Evolutionary conservation across 768 basidiomycete genomes (phyloP), one percentile per base, ranked within the genome.

Genomic region (Russula earlei): DNA sequence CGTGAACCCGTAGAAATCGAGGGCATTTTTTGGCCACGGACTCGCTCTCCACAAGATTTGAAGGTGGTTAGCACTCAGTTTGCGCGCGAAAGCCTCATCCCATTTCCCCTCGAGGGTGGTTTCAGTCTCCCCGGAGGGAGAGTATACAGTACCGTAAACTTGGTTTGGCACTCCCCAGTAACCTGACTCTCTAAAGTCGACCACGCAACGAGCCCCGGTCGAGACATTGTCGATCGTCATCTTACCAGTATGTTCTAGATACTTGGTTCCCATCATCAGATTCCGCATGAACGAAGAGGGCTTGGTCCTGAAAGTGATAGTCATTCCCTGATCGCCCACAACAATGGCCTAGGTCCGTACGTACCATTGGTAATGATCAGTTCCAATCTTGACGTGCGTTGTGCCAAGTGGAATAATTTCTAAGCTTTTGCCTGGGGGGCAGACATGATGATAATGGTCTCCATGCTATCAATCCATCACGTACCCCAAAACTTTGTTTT

Each of bases 401-500:
- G 72, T 79, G 12, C 91, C 91, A 50, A 85, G 71, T 19, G 90
- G 91, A 42, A 89, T 86, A 44, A 94, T 81, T 70, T 93, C 91
- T 63, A 93, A 70, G 62, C 87, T 90, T 73, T 90, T 91, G n/a
- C 91, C 90, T 90, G 49, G 42, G 44, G 31, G 15, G 56, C 14
- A 43, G n/a, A 36, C 36, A 20, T 59, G 56, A 31, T 11, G 58
- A 68, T 3, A 47, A 27, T 66, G 66, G 54, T 54, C 56, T 52
- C 54, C 51, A 49, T 55, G 45, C 50, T 36, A 31, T 55, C 36
- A 54, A 56, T 57, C 25, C 38, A 20, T 44, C 34, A 75, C 82
- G 56, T 68, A 87, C 90, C 91, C 88, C 90, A 90, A 69, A 93
- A 91, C 68, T 89, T 91, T 54, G 89, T 91, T 70, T 80, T 88